A percentile compares a stretch with the other conserved stretches of the same genome.
Evolutionary conservation across 1,284 basidiomycete species (phyloP).

Genomic region (Entoloma clypeatum): DNA sequence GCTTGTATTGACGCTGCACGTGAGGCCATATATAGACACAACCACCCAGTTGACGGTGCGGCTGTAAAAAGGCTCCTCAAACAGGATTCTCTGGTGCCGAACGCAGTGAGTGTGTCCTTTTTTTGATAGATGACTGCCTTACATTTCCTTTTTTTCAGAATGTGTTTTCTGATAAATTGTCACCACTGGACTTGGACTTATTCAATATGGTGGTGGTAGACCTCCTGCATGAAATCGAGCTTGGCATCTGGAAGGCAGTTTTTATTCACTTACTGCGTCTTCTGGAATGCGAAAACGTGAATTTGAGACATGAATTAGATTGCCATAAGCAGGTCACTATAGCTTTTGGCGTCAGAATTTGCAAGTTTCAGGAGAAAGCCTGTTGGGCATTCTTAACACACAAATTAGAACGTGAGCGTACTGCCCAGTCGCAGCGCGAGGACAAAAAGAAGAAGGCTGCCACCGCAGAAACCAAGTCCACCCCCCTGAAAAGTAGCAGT

Average conservation of each 20-base stretch:
- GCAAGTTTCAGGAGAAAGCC: conserved; percentile 1
- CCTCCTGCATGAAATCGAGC: conserved; percentile 16
- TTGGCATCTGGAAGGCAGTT: conserved; percentile 30
- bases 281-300: not conserved
- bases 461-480: not conserved
- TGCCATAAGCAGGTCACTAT: not conserved
- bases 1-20: not conserved
- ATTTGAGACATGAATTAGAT: conserved; percentile 2
- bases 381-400: conserved; percentile 4
- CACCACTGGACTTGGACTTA: conserved; percentile 11
- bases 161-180: conserved; percentile 26
- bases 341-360: not conserved
- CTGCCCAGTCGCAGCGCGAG: not conserved
- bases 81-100: conserved; percentile 10
- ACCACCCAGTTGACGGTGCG: conserved; percentile 5
- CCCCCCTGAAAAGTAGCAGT: too few species aligned
- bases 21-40: conserved; percentile 5
- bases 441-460: not conserved
- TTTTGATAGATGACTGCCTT: not conserved
- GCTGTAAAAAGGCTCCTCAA: conserved; percentile 5
- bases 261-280: conserved; percentile 28
- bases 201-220: conserved; percentile 9
- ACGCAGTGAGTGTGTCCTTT: not conserved
- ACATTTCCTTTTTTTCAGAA: conserved; percentile 23
- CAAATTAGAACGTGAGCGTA: conserved; percentile 5